Evolutionary conservation across 495 filamentous ascomycete species (phyloP), one percentile per base, ranked within the genome.

Genomic region (Penicillium ucsense): DNA sequence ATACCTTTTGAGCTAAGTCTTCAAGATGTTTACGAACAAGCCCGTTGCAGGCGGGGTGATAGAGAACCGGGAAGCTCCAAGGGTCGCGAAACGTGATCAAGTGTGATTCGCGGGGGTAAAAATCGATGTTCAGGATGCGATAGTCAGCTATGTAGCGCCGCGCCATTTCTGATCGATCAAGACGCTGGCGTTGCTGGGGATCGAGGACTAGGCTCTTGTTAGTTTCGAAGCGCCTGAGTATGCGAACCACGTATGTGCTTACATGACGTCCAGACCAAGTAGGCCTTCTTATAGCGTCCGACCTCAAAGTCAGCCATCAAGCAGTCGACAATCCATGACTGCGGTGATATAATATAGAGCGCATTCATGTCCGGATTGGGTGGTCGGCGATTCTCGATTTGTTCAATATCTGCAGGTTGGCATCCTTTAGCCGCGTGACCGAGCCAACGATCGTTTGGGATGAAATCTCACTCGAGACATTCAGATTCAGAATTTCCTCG

Each of bases 401-500:
- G 78, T 69, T 95, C 89, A 66, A 97, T 85, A 65, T 92, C 88
- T 95, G 64, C 57, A 50, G 52, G 40, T 56, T 50, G 55, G 31
- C 35, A 12, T 31, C 55, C 43, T 57, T 64, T 64, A 66, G 72
- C 55, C 48, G 45, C 49, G 35, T 48, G 31, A 56, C 39, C 56
- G 28, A n/a, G 35, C 8, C 2, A n/a, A 20, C 31, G 27, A 10
- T 32, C 41, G 32, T 5, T 38, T 10, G 43, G 27, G 38, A 29
- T 34, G 32, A 35, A 37, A 53, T 56, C 83, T 63, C 78, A 97
- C 91, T 94, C 46, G 90, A 89, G 61, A 98, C 85, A 61, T 94
- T 94, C 64, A 89, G 76, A 62, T 92, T 90, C 62, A 98, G 83
- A 46, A 98, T 91, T 62, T 95, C 87, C 75, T 96, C 89, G 67